Evolutionary conservation across 2,329 filamentous ascomycete species (phyloP), one percentile per base, ranked within the genome.

Genomic region (Claviceps paspali): DNA sequence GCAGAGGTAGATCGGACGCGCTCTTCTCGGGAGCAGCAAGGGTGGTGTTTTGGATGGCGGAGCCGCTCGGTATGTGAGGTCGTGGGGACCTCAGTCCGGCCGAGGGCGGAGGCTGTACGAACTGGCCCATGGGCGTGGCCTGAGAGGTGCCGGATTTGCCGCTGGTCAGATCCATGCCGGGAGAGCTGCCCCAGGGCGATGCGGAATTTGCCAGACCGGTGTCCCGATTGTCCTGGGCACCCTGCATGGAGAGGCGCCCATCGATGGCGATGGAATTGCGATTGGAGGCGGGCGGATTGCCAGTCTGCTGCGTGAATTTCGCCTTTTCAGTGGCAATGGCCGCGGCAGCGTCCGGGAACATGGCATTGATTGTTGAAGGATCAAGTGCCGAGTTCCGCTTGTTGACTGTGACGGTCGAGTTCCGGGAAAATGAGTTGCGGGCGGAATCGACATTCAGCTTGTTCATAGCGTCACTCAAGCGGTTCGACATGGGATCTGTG

Each of bases 271-370:
- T 70, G 57, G 88, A 96, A 63, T 95, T 96, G 41, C 91, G 78
- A 65, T 93, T 94, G 17, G 91, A 95, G 1, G 83, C 76, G 3
- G 87, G 86, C 17, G 80, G 79, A 45, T 87, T 85, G 41, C 88
- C 91, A 4, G 87, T 94, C 56, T 93, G 83, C 57, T 95, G 87
- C 14, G 87, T 92, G 54, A 92, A 96, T 57, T 95, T 92, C 41
- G 87, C 88, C 65, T 95, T 95, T 60, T 98, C 88, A 43, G 91
- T 93, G 19, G 88, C 88, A 57, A 98, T 96, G n/a, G 91, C 91
- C 29, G 88, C 88, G 11, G 91, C 91, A 31, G 91, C 91, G 64
- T 98, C 91, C 6, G 91, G 91, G 58, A 98, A 98, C 91, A 98
- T 96, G 51, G 85, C 86, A 60, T 94, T 94, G 61, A 98, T 95